These are phyloP conservation scores for Trichoderma koningiopsis DNA, from an alignment of 2,329 filamentous ascomycete species.

Conservation along the genomic window DNA sequence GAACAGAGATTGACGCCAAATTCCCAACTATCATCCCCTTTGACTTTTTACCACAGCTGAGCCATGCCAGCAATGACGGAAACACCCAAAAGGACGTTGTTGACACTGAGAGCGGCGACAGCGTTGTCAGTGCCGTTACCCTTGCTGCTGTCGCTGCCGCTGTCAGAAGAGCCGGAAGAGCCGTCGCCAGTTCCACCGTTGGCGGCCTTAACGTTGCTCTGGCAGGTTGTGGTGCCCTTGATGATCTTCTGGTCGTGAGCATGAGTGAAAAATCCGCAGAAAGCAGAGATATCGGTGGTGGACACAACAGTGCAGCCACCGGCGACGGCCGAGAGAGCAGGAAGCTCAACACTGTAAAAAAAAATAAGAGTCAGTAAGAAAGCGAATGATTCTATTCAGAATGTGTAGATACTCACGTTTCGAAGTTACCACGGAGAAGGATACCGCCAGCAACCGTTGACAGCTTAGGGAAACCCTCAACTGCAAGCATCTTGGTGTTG, in stretches of 20 bases:
- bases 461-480: constrained; percentile 71
- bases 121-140: constrained; percentile 41
- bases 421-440: constrained; percentile 82
- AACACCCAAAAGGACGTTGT: constrained; percentile 50
- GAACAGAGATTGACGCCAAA: constrained; percentile 43
- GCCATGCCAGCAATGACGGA: constrained; percentile 51
- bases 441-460: constrained; percentile 75
- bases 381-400: constrained; percentile 19
- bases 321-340: constrained; percentile 65
- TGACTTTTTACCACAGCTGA: constrained; percentile 53
- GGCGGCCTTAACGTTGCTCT: constrained; percentile 53
- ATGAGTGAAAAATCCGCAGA: constrained; percentile 56
- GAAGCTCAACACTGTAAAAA: constrained; percentile 66
- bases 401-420: constrained; percentile 62
- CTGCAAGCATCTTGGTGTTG: constrained; percentile 72
- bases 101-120: constrained; percentile 49
- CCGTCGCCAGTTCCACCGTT: constrained; percentile 49
- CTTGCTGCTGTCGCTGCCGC: constrained; percentile 34
- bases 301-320: constrained; percentile 72
- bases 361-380: not conserved
- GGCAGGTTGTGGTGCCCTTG: constrained; percentile 51
- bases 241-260: constrained; percentile 43
- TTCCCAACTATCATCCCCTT: constrained; percentile 37
- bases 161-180: constrained; percentile 33
- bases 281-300: constrained; percentile 61